phyloP scores from a whole-genome alignment of 148 eudicot genomes.

The Hydrangea macrophylla region DNA sequence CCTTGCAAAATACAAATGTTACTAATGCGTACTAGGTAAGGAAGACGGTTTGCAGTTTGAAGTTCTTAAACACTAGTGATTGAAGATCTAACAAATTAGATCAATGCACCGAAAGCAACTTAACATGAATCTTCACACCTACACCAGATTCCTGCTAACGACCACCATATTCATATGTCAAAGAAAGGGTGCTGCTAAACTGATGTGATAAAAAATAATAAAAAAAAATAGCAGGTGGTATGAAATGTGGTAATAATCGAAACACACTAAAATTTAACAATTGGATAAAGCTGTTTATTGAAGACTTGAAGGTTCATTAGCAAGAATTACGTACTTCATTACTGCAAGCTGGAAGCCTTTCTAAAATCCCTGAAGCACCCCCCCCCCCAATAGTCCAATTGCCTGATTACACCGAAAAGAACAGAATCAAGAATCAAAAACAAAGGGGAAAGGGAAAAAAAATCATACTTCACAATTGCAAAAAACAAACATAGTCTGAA shows the following conservation, averaged over 20 bases:
- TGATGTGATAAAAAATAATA: too few species aligned
- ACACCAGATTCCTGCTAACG: neutral
- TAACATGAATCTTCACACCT: neutral
- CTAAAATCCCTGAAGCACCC: slow-evolving; percentile 16
- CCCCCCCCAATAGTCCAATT: slow-evolving; percentile 16
- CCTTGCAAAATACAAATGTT: too few species aligned
- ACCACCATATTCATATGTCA: slow-evolving; percentile 2
- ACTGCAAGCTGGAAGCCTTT: slow-evolving; percentile 6
- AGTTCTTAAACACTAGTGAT: neutral
- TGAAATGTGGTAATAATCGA: too few species aligned
- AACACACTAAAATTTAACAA: neutral
- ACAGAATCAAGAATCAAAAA: too few species aligned
- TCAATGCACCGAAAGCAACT: neutral
- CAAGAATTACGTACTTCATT: slow-evolving; percentile 40
- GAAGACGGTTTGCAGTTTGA: too few species aligned
- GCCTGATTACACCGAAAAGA: slow-evolving; percentile 12
- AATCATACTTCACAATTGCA: neutral
- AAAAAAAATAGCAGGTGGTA: too few species aligned
- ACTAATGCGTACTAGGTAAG: too few species aligned
- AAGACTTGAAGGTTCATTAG: neutral
- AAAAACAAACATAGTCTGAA: neutral
- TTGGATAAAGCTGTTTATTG: neutral
- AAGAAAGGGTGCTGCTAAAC: neutral
- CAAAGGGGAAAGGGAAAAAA: too few species aligned
- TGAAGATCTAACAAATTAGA: neutral